Evolutionary conservation across 495 filamentous ascomycete genomes (phyloP), one percentile per base, ranked within the genome.

Genomic region (Penicillium lagena): DNA sequence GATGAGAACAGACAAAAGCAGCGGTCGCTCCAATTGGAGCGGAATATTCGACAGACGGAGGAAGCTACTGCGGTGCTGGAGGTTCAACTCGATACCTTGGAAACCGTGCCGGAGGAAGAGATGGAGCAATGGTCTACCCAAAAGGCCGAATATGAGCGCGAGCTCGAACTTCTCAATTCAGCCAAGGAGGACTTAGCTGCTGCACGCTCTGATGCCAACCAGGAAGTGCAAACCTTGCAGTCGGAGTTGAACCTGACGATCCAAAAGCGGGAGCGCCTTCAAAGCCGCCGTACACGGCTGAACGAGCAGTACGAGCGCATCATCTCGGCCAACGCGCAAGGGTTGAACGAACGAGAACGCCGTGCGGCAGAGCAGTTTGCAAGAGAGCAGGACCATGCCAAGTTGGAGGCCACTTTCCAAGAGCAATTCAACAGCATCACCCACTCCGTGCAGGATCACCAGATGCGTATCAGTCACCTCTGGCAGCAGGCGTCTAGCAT

Each of bases 1-100:
- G 83, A 83, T 52, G 90, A 96, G 57, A 90, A 93, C 54, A 78
- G 83, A 49, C 80, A 87, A 52, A 81, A 83, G 45, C 87, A 90
- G 56, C 87, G 89, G 51, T 77, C 85, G 31, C 73, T 85, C 43
- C 82, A 86, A 49, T 79, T 86, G 54, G 86, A 85, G 58, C 83
- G 84, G 40, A 87, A 85, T 45, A 87, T 87, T 62, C 78, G 80
- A 51, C 87, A 94, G 64, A 89, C 90, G 7, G 87, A 94, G 48
- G 85, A 93, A 46, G 79, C 85, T 7, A 76, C 81, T 12, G 68
- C 62, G 10, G 73, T 66, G 22, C 64, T 94, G 2, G 76, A 81
- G 22, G 59, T 54, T 13, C 78, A 91, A 56, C 70, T 90, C 6
- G 84, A 84, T 56, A 75, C 68, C 32, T 59, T 90, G 29, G 83